Evolutionary conservation across 148 eudicot species (phyloP).

Genomic region (Chenopodium suecicum): DNA sequence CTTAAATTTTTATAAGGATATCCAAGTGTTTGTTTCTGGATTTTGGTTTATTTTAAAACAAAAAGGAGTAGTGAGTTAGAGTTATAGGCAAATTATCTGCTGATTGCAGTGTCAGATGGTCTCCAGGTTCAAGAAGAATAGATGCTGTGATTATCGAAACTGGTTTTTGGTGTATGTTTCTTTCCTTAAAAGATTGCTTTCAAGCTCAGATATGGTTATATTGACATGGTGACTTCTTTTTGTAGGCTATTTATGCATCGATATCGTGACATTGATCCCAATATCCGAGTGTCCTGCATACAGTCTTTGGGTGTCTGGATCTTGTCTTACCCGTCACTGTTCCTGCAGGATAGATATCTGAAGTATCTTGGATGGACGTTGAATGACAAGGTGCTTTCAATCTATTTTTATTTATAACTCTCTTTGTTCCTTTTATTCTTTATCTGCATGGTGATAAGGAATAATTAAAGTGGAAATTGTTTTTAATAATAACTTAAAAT

Average conservation of each 20-base stretch:
- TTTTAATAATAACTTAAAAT: too few species aligned
- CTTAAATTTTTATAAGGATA: not conserved
- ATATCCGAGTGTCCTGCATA: conserved; percentile 85
- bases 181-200: not conserved
- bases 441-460: too few species aligned
- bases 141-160: not conserved
- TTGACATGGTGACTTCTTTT: conserved; percentile 18
- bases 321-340: conserved; percentile 82
- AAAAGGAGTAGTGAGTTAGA: not conserved
- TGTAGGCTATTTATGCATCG: conserved; percentile 96
- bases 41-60: not conserved
- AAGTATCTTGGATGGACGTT: conserved; percentile 99
- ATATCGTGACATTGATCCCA: conserved; percentile 92
- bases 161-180: conserved; percentile 3
- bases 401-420: too few species aligned
- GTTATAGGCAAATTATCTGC: not conserved
- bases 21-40: not conserved
- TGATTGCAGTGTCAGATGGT: not conserved
- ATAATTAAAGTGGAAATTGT: too few species aligned
- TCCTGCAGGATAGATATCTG: conserved; percentile 90
- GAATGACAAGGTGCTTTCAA: conserved; percentile 70
- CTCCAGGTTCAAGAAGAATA: not conserved
- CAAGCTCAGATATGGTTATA: not conserved
- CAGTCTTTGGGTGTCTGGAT: conserved; percentile 92
- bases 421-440: too few species aligned